phyloP scores from a whole-genome alignment of 768 basidiomycete species.

The Suillus paluster region DNA sequence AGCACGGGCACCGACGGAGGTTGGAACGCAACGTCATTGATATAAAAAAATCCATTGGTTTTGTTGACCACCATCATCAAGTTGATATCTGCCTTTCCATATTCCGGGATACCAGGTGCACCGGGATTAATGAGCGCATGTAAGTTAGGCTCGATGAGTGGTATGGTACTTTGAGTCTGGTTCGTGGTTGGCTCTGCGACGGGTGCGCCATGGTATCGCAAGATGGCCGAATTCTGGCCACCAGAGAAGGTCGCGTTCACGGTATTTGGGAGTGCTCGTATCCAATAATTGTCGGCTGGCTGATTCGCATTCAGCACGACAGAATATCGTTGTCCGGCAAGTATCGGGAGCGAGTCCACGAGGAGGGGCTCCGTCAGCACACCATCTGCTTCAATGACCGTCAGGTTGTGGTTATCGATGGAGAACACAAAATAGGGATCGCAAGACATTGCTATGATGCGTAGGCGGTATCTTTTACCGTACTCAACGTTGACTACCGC shows the following conservation, averaged over 20 bases:
- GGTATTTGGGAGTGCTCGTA: slow-evolving; percentile 31
- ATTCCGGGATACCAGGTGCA: slow-evolving; percentile 28
- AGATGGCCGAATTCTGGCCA: slow-evolving; percentile 42
- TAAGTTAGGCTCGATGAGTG: slow-evolving; percentile 22
- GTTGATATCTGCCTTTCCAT: slow-evolving; percentile 31
- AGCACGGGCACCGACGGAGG: slow-evolving; percentile 42
- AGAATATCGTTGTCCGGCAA: slow-evolving; percentile 39
- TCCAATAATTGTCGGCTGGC: slow-evolving; percentile 43
- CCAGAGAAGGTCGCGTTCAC: slow-evolving; percentile 28
- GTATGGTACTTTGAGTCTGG: slow-evolving; percentile 17
- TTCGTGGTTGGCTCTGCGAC: slow-evolving; percentile 31
- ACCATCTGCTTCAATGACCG: slow-evolving; percentile 48
- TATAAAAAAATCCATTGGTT: slow-evolving; percentile 14
- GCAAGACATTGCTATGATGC: slow-evolving; percentile 41
- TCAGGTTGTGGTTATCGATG: slow-evolving; percentile 42
- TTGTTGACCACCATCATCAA: slow-evolving; percentile 10
- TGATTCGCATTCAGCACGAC: slow-evolving; percentile 37
- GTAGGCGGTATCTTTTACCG: slow-evolving; percentile 36
- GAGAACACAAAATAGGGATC: slow-evolving; percentile 44
- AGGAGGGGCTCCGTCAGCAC: slow-evolving; percentile 35
- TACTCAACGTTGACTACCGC: slow-evolving; percentile 34
- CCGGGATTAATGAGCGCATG: slow-evolving; percentile 13
- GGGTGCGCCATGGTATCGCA: slow-evolving; percentile 41
- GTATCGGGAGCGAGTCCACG: slow-evolving; percentile 44
- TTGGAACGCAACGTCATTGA: neutral